A percentile compares a stretch with the other conserved stretches of the same genome.
phyloP scores from a whole-genome alignment of 2,329 filamentous ascomycete species.

The Colletotrichum sp. region DNA sequence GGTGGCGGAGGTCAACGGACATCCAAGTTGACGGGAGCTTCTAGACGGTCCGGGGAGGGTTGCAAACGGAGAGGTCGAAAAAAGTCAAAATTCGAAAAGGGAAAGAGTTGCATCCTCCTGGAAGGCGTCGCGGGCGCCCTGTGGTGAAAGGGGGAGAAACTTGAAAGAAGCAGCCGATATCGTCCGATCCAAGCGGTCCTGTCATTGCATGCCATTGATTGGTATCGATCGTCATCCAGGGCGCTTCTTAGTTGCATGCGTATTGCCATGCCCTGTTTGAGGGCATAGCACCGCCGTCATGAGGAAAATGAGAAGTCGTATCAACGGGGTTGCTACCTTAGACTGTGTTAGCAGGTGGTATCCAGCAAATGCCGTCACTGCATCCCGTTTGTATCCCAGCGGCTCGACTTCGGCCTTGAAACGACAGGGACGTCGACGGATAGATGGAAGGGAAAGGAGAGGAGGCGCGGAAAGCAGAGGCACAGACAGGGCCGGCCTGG shows the following conservation, averaged over 20 bases:
- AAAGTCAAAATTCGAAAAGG: constrained; percentile 17
- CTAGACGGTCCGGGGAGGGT: constrained; percentile 15
- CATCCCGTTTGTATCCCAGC: not conserved
- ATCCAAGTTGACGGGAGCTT: not conserved
- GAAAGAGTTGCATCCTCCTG: constrained; percentile 5
- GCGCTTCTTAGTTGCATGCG: not conserved
- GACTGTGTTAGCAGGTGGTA: constrained; percentile 3
- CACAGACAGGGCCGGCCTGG: not conserved
- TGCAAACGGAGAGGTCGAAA: constrained; percentile 6
- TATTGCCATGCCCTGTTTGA: not conserved
- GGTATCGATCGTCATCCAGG: constrained; percentile 9
- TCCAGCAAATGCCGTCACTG: not conserved
- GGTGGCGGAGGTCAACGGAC: not conserved
- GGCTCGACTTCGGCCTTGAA: not conserved
- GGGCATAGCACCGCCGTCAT: not conserved
- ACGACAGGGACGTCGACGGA: not conserved
- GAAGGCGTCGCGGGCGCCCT: not conserved
- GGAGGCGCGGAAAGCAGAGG: not conserved
- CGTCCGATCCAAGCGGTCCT: not conserved
- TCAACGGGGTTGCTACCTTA: not conserved
- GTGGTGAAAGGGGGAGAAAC: not conserved
- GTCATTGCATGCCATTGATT: not conserved
- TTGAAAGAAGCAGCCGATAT: not conserved
- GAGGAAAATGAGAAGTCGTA: not conserved
- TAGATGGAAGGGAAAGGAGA: not conserved